Evolutionary conservation across 148 eudicot species (phyloP), one percentile per base, ranked within the genome.

Genomic region (Limonium bicolor): DNA sequence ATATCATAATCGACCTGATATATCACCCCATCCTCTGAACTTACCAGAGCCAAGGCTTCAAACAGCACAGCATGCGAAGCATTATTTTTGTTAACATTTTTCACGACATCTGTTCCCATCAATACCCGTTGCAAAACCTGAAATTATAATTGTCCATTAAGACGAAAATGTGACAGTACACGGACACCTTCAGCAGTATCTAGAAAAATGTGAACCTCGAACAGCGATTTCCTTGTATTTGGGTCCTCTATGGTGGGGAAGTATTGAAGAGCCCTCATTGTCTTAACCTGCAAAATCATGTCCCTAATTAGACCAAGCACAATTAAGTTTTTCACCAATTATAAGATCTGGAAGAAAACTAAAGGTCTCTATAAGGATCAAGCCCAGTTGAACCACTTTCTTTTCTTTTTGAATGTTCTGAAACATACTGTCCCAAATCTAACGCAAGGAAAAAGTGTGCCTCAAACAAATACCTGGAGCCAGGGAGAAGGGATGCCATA

Each of bases 21-120:
- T n/a, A n/a, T n/a, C n/a, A n/a, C n/a, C n/a, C n/a, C n/a, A n/a
- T n/a, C n/a, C n/a, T n/a, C n/a, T n/a, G 48, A 52, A 72, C 94
- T 77, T 77, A 88, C 97, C 43, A 88, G 87, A 57, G 97, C 92
- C 64, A 88, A 92, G 58, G 97, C 95, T 72, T 88, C 97, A 67
- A 88, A 88, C 16, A 88, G 75, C 63, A 88, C 97, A 63, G 97
- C 94, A 68, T 88, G 97, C 31, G 97, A 88, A 66, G 97, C 97
- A 73, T 88, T 88, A 63, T 88, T 88, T 73, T 88, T 88, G 72
- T 88, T 88, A 36, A 88, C 97, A 58, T 88, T 88, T 68, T 88
- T 88, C 56, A 88, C 97, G 18, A 84, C 92, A 55, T 88, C 97
- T 13, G 97, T 88, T 46, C 97, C 97, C 97, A 88, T 84, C 47